Evolutionary conservation across 129 eudicot genomes (phyloP).

Genomic region (Helianthus tuberosus): DNA sequence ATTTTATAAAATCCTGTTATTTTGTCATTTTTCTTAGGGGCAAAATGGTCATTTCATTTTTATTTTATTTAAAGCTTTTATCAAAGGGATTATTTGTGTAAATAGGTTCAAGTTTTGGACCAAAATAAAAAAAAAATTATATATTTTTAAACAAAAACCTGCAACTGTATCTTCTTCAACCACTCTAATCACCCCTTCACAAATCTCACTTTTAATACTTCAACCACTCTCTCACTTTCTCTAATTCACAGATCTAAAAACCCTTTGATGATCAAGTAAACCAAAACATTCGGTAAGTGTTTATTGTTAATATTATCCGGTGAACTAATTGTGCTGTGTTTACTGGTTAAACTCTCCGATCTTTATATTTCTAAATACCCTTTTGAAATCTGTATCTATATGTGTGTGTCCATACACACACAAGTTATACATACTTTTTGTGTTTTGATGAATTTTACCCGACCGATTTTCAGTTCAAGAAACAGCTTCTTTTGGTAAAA

Average conservation of each 20-base stretch:
- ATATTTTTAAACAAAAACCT: too few species aligned
- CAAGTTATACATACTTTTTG: background rate
- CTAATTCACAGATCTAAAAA: constrained; percentile 47
- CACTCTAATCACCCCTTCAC: constrained; percentile 29
- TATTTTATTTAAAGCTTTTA: too few species aligned
- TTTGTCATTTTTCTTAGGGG: too few species aligned
- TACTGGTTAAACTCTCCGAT: constrained; percentile 39
- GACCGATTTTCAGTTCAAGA: constrained; percentile 23
- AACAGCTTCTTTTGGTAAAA: constrained; percentile 22
- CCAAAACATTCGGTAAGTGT: constrained; percentile 37
- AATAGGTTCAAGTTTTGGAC: too few species aligned
- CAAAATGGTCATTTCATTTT: too few species aligned
- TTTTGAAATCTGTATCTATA: constrained; percentile 19
- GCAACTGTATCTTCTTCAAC: too few species aligned
- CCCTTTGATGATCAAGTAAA: constrained; percentile 27
- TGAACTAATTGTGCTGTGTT: constrained; percentile 3
- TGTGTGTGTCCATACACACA: constrained; percentile 23
- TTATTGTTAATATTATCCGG: constrained; percentile 1
- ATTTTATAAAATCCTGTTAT: too few species aligned
- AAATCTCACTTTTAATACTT: constrained; percentile 33
- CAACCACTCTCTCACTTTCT: constrained; percentile 32
- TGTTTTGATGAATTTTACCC: constrained; percentile 16
- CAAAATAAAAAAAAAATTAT: too few species aligned
- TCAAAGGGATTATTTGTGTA: too few species aligned
- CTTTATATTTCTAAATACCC: constrained; percentile 26